Base-by-base conservation (phyloP, 768 basidiomycete species). In the Boletellus emodensis region DNA sequence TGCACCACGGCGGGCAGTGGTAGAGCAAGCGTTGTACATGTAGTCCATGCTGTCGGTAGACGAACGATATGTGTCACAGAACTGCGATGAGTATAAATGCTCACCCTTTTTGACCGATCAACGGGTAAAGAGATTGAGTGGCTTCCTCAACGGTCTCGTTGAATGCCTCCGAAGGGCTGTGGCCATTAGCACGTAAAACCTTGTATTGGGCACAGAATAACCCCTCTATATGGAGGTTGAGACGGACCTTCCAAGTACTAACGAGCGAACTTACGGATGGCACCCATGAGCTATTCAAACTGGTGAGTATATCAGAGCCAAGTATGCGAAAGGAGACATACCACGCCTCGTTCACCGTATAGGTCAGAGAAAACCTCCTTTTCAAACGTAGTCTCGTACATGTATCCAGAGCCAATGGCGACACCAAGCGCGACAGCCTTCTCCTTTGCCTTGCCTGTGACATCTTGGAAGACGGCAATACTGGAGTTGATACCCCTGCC, bases 101-200 rank as follows among this genome's bases (percentile, higher is more conserved):
- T 48, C 69, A 90, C 87, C 93, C 94, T 69, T 96, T 88, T 65
- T 87, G 81, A 59, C 95, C 96, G 63, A 99, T 93, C 71, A 99
- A 72, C 53, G 96, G 96, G 79, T 91, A 97, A 56, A 99, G 84
- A 35, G 93, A 95, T 68, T 99, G 94, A 38, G 95, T 98, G n/a
- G 96, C 96, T 76, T 98, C 96, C 74, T 98, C 96, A 54, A 98
- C 96, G 52, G 96, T 98, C 79, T 99, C 96, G 73, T 99, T 98
- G 84, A 99, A 98, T 43, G 94, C 94, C 70, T 99, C 96, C 38
- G 95, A 98, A 47, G 96, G 96, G 4, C 84, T 76, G 81, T 99
- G 96, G 49, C 94, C 94, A 68, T 95, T 95, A 66, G 87, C 89
- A 67, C 94, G 91, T 63, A 96, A 89, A 52, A 95, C 87, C 80